Conservation (phyloP, 257 asterid genomes). For the Fraxinus americana region DNA sequence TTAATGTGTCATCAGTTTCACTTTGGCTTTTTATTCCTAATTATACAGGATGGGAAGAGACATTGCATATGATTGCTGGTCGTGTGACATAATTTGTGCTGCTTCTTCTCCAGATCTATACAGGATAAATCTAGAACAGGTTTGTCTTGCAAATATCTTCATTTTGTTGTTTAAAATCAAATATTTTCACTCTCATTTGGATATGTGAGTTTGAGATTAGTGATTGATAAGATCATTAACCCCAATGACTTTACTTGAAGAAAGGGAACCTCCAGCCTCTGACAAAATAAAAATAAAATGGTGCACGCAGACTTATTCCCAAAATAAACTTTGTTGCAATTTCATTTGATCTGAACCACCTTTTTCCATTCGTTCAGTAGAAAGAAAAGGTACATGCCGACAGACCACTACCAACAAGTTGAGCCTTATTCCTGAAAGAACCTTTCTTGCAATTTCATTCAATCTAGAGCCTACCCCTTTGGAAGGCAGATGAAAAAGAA, state of each 20-base stretch:
- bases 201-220: neutral
- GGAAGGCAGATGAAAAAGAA: neutral
- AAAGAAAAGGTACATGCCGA: neutral
- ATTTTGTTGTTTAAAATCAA: neutral
- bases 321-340: too few species aligned
- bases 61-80: constrained; percentile 86
- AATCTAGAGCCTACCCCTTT: neutral
- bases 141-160: constrained; percentile 34
- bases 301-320: too few species aligned
- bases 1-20: neutral
- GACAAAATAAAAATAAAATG: neutral
- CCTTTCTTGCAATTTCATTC: too few species aligned
- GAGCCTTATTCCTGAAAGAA: too few species aligned
- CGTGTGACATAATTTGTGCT: constrained; percentile 95
- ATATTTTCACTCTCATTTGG: neutral
- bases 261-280: neutral
- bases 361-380: neutral
- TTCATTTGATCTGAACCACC: too few species aligned
- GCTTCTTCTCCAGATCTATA: constrained; percentile 97
- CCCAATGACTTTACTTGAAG: neutral
- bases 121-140: constrained; percentile 95
- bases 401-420: too few species aligned
- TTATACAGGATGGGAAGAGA: constrained; percentile 95
- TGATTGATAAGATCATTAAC: neutral
- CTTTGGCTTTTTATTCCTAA: constrained; percentile 6